Evolutionary conservation across 2,329 filamentous ascomycete genomes (phyloP), one percentile per base, ranked within the genome.

Genomic region (Paecilomyces dactylethromorphus): DNA sequence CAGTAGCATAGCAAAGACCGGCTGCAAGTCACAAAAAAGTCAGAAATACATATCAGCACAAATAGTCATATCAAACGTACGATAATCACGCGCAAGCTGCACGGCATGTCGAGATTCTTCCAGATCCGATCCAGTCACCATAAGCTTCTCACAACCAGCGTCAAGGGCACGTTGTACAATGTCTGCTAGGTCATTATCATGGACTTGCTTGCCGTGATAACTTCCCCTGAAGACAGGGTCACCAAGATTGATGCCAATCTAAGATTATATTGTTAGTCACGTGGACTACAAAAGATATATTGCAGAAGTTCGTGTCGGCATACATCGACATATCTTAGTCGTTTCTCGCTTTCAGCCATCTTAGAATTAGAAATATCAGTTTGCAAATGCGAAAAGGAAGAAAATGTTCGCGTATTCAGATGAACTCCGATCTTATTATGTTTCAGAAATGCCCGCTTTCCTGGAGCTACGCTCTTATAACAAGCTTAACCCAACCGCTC

Each of bases 231-330:
- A 99, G 60, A 97, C 91, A 56, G 90, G 90, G 70, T 99, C 94
- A 56, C 92, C 90, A 58, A 99, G 84, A 74, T 99, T 99, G 81
- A 99, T 97, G 59, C 93, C 94, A 69, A 99, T 84, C 84, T 88
- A 65, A 39, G 63, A 56, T 52, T 10, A 10, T 15, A n/a, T 7
- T 29, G 53, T 60, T 13, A 33, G 35, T 26, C 15, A 53, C 51
- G 22, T 56, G 49, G 59, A 51, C 50, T 8, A 12, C 32, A 39
- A 2, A 15, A 18, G 18, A 15, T 15, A 24, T n/a, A 35, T 2
- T 24, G 50, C 32, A 49, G 26, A 15, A 52, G 45, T 32, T 49
- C 31, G 22, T 60, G 53, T 26, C 52, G 56, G 74, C 77, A 54
- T 66, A 79, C 78, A 73, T 80, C 78, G 53, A 78, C 76, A 69